Percentiles rank a stretch among this genome's conserved stretches.
Conservation (phyloP, 192 early-diverging fungal genomes). For the Coemansia sp. region DNA sequence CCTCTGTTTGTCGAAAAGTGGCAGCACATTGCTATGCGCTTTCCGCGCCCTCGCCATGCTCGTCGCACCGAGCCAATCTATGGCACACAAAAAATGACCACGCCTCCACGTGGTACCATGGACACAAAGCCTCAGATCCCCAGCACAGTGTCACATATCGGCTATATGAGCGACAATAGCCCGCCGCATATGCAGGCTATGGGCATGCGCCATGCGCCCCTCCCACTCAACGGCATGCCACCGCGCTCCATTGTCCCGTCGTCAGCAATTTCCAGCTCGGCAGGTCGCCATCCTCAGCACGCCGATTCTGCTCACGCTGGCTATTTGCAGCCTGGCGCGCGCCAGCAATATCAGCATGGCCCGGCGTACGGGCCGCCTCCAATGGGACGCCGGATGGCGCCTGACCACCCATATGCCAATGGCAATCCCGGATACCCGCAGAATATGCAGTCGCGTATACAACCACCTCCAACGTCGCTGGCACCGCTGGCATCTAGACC, state of each 20-base stretch:
- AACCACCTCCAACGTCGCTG: not conserved
- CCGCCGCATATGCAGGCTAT: not conserved
- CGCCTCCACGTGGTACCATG: not conserved
- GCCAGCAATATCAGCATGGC: slow-evolving; percentile 2
- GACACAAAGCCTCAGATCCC: slow-evolving; percentile 1
- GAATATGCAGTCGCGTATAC: slow-evolving; percentile 2
- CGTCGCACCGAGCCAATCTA: slow-evolving; percentile 50
- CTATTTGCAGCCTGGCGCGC: not conserved
- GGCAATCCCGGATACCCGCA: slow-evolving; percentile 4
- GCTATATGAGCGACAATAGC: not conserved
- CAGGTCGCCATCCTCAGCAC: not conserved
- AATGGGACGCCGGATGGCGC: not conserved
- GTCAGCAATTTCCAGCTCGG: not conserved
- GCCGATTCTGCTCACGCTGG: not conserved
- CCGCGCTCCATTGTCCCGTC: not conserved
- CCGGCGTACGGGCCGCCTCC: not conserved
- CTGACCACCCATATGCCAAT: not conserved
- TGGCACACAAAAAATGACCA: slow-evolving; percentile 9
- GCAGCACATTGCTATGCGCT: slow-evolving; percentile 41
- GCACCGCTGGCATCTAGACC: not conserved
- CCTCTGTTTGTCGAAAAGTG: slow-evolving; percentile 35
- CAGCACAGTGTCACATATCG: not conserved
- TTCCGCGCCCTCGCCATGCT: slow-evolving; percentile 38
- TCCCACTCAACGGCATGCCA: not conserved
- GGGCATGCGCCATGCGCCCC: slow-evolving; percentile 1